Evolutionary conservation across 768 basidiomycete species (phyloP).

Genomic region (Pleurotus djamor): DNA sequence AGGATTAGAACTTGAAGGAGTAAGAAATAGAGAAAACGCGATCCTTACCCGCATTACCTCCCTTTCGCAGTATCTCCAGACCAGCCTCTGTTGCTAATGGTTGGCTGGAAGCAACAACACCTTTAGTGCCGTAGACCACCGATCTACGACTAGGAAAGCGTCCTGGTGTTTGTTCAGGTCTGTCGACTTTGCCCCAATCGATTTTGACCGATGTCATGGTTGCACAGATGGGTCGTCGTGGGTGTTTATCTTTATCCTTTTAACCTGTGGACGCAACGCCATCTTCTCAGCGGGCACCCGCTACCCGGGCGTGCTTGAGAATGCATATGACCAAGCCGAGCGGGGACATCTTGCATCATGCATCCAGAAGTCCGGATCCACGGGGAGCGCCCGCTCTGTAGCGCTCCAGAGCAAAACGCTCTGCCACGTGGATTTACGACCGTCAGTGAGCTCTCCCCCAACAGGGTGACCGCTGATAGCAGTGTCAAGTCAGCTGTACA

Average conservation of each 20-base stretch:
- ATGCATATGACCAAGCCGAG: not conserved
- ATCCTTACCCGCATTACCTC: conserved; percentile 86
- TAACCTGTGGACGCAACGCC: not conserved
- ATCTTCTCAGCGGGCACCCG: conserved; percentile 3
- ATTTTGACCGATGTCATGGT: conserved; percentile 34
- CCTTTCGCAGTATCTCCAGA: conserved; percentile 85
- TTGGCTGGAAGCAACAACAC: conserved; percentile 86
- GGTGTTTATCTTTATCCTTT: not conserved
- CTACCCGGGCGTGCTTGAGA: conserved; percentile 1
- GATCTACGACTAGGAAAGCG: conserved; percentile 84
- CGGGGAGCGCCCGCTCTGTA: too few relatives aligned
- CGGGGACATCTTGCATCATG: not conserved
- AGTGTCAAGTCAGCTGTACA: too few relatives aligned
- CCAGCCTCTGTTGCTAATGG: conserved; percentile 92
- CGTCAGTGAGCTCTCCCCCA: too few relatives aligned
- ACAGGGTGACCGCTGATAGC: too few relatives aligned
- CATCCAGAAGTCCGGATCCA: too few relatives aligned
- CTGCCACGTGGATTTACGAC: too few relatives aligned
- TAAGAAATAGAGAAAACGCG: conserved; percentile 11
- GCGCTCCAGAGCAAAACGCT: too few relatives aligned
- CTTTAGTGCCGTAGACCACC: conserved; percentile 84
- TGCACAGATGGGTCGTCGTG: not conserved
- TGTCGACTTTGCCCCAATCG: conserved; percentile 62
- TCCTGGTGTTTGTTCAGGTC: conserved; percentile 61
- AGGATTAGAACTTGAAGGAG: not conserved